These are phyloP conservation scores for Amylocarpus encephaloides DNA, from an alignment of 2,329 filamentous ascomycete genomes.

Conservation along the genomic window DNA sequence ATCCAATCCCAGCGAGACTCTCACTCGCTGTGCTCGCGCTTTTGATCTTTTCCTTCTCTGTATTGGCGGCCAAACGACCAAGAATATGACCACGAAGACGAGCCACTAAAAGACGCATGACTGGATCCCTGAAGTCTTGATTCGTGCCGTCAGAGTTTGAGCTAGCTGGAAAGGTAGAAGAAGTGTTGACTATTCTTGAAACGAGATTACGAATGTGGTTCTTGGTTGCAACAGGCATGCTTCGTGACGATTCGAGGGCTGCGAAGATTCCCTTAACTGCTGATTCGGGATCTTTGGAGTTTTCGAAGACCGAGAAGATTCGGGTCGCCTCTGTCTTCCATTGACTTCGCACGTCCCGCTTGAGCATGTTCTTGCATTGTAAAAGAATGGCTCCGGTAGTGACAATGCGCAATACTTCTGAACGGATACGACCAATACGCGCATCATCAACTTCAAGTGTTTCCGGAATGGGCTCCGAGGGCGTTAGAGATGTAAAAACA, in stretches of 20 bases:
- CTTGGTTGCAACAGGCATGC: constrained; percentile 59
- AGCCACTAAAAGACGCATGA: constrained; percentile 61
- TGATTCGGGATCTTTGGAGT: constrained; percentile 41
- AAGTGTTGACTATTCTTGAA: constrained; percentile 42
- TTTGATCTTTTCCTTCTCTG: constrained; percentile 63
- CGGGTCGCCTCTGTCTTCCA: constrained; percentile 71
- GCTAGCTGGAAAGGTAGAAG: constrained; percentile 13
- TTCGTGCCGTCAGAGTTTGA: not conserved
- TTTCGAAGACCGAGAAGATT: constrained; percentile 64
- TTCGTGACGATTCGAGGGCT: constrained; percentile 54
- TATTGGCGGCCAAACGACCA: constrained; percentile 56
- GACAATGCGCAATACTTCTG: constrained; percentile 57
- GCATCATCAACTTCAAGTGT: constrained; percentile 64
- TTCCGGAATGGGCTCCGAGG: constrained; percentile 57
- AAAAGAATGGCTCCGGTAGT: constrained; percentile 69
- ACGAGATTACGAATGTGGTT: constrained; percentile 52
- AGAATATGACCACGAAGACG: constrained; percentile 62
- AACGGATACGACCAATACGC: constrained; percentile 53
- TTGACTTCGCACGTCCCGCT: constrained; percentile 68
- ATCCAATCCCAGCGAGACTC: constrained; percentile 59
- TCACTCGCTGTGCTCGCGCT: constrained; percentile 64
- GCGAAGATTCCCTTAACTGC: constrained; percentile 55
- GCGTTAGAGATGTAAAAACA: constrained; percentile 61
- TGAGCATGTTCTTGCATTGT: constrained; percentile 77
- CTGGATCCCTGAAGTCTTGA: constrained; percentile 42